Evolutionary conservation across 2,329 filamentous ascomycete species (phyloP).

Genomic region (Fusarium siculi): DNA sequence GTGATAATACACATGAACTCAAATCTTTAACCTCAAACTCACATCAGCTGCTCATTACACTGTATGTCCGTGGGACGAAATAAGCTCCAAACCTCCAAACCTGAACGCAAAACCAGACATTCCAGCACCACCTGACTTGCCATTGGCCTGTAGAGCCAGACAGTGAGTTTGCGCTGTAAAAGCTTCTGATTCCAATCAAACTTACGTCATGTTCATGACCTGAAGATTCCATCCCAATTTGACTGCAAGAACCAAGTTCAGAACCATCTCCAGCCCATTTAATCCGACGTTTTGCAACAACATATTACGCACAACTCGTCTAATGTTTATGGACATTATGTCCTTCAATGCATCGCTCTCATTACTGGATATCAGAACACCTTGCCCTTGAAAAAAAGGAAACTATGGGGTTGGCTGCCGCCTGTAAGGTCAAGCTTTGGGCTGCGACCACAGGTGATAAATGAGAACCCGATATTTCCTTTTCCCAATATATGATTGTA

Average conservation of each 20-base stretch:
- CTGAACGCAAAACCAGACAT: neutral
- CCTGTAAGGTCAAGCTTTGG: too few relatives aligned
- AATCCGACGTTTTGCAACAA: neutral
- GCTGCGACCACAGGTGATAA: too few relatives aligned
- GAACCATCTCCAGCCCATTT: accelerated
- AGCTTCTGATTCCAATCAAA: neutral
- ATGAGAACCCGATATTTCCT: too few relatives aligned
- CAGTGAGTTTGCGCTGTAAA: neutral
- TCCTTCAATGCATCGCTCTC: too few relatives aligned
- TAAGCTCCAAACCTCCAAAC: too few relatives aligned
- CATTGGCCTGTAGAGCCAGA: neutral
- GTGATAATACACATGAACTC: neutral
- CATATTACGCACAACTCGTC: neutral
- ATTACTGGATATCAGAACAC: neutral
- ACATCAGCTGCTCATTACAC: too few relatives aligned
- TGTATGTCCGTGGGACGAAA: too few relatives aligned
- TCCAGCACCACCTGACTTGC: neutral
- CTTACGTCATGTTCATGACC: neutral
- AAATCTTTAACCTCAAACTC: neutral
- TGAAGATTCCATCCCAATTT: neutral
- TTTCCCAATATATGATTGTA: too few relatives aligned
- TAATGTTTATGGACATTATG: neutral
- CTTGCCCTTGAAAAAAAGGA: neutral
- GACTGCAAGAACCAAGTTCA: neutral
- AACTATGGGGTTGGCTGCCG: too few relatives aligned